These are phyloP conservation scores for Saccharomycopsis sp. DNA, from an alignment of 805 yeast species.

Conservation along the genomic window DNA sequence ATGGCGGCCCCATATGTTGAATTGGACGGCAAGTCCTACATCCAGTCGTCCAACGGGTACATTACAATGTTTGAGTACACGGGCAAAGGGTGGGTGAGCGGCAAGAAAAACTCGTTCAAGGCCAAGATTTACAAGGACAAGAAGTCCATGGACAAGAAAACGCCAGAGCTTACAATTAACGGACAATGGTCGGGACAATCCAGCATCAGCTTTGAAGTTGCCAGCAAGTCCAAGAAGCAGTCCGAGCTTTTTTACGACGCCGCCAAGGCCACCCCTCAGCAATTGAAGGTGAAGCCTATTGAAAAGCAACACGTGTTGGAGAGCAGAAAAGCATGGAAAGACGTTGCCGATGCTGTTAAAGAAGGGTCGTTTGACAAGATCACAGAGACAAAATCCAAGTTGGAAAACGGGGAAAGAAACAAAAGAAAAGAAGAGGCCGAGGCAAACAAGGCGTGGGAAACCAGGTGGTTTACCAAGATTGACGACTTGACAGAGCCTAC, in stretches of 20 bases:
- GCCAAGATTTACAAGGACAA: conserved; percentile 62
- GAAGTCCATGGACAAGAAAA: conserved; percentile 41
- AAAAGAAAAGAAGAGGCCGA: conserved; percentile 65
- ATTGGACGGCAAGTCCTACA: conserved; percentile 78
- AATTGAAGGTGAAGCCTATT: conserved; percentile 66
- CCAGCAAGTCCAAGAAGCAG: conserved; percentile 37
- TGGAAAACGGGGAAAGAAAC: conserved; percentile 83
- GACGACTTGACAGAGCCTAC: conserved; percentile 27
- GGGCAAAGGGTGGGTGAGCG: conserved; percentile 92
- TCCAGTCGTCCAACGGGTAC: conserved; percentile 77
- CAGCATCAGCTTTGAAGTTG: conserved; percentile 46
- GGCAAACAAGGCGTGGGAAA: conserved; percentile 58
- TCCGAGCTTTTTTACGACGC: conserved; percentile 50
- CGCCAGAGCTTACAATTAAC: conserved; percentile 65
- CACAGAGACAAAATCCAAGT: conserved; percentile 60
- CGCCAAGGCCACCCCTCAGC: conserved; percentile 38
- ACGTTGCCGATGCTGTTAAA: conserved; percentile 81
- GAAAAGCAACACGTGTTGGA: conserved; percentile 76
- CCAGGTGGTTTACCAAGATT: conserved; percentile 67
- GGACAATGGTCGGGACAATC: conserved; percentile 93
- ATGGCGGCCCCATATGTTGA: conserved; percentile 93
- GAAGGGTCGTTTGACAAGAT: conserved; percentile 68
- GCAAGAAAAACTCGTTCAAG: conserved; percentile 88
- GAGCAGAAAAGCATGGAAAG: conserved; percentile 80
- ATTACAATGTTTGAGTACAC: conserved; percentile 64